These are phyloP conservation scores for Candida neerlandica DNA, from an alignment of 1,139 yeast species.

Conservation along the genomic window DNA sequence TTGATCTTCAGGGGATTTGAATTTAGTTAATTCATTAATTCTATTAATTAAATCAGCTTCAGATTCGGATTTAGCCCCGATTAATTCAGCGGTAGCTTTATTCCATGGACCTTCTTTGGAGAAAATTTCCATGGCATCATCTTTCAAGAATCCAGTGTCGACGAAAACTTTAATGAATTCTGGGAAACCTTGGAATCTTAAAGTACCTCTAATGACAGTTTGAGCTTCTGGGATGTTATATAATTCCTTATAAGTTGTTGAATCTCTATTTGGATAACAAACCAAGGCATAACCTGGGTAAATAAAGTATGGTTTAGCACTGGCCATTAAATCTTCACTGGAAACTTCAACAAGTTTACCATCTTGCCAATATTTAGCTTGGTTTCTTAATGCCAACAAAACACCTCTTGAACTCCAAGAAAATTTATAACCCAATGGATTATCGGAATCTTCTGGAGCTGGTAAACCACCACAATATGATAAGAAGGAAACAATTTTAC, in stretches of 20 bases:
- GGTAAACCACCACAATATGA: conserved; percentile 99
- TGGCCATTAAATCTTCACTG: conserved; percentile 91
- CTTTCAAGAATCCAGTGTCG: conserved; percentile 89
- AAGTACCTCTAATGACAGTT: conserved; percentile 94
- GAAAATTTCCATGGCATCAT: conserved; percentile 65
- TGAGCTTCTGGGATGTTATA: conserved; percentile 97
- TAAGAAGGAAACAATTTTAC: conserved; percentile 89
- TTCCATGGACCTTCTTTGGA: conserved; percentile 72
- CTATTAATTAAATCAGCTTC: conserved; percentile 76
- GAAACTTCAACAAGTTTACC: conserved; percentile 79
- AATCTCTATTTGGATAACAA: conserved; percentile 97
- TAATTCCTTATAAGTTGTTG: conserved; percentile 88
- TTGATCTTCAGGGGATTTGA: conserved; percentile 81
- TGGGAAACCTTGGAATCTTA: conserved; percentile 98
- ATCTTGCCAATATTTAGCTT: conserved; percentile 85
- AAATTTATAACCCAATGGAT: conserved; percentile 97
- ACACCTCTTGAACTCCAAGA: conserved; percentile 99
- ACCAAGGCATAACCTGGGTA: conserved; percentile 96
- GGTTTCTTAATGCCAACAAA: conserved; percentile 88
- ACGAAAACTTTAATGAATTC: conserved; percentile 94
- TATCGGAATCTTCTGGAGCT: conserved; percentile 95
- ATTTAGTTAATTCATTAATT: conserved; percentile 75
- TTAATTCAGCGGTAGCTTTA: conserved; percentile 74
- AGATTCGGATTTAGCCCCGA: conserved; percentile 70
- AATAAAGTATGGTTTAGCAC: conserved; percentile 93